Percentiles rank a stretch among this genome's conserved stretches.
Evolutionary conservation across 2,329 filamentous ascomycete species (phyloP).

Genomic region (Scedosporium apiospermum): DNA sequence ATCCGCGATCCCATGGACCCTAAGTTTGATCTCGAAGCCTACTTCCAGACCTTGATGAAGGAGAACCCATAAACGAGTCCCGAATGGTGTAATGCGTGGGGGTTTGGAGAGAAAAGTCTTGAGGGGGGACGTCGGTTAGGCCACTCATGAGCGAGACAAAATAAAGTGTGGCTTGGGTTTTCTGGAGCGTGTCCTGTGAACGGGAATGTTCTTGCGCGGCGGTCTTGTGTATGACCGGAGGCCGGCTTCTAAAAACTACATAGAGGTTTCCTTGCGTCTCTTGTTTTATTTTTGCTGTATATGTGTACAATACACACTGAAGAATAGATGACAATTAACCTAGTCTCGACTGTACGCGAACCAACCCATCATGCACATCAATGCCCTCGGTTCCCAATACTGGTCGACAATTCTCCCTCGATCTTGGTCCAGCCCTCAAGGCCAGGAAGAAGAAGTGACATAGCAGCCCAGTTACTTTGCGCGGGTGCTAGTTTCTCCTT

Average conservation of each 20-base stretch:
- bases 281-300: constrained; percentile 2
- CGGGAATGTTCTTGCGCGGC: constrained; percentile 3
- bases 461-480: too few relatives aligned
- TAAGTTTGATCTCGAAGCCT: constrained; percentile 89
- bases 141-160: neutral
- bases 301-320: constrained; percentile 6
- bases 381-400: too few relatives aligned
- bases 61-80: constrained; percentile 34
- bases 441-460: too few relatives aligned
- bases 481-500: too few relatives aligned
- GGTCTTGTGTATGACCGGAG: neutral
- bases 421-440: too few relatives aligned
- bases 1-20: constrained; percentile 62
- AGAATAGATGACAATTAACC: constrained; percentile 5
- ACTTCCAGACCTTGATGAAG: constrained; percentile 54
- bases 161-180: neutral
- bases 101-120: neutral
- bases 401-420: too few relatives aligned
- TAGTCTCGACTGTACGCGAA: neutral
- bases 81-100: neutral
- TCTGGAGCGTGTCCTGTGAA: neutral
- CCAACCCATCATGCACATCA: neutral
- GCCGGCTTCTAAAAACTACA: constrained; percentile 1
- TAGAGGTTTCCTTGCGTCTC: constrained; percentile 7
- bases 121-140: neutral